Percentiles rank a stretch among this genome's conserved stretches.
Conservation (phyloP, 768 basidiomycete genomes). For the Boletus huronensis region DNA sequence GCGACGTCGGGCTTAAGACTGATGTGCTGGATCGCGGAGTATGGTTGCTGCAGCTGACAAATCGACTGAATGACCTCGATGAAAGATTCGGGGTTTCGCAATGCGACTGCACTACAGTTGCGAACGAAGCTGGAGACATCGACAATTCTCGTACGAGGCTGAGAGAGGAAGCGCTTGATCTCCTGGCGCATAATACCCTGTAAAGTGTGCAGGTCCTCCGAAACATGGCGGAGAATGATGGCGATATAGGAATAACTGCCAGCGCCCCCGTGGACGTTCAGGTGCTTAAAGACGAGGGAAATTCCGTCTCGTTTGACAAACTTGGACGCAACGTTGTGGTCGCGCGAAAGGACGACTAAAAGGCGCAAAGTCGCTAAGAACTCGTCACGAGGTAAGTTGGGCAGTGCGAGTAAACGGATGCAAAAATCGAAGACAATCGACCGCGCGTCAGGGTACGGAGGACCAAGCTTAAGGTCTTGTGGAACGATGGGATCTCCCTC, state of each 20-base stretch:
- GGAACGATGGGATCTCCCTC: slow-evolving; percentile 60
- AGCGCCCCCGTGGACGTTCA: slow-evolving; percentile 53
- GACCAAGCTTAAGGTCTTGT: slow-evolving; percentile 55
- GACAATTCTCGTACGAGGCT: slow-evolving; percentile 62
- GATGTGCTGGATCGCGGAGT: slow-evolving; percentile 52
- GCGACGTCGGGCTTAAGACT: slow-evolving; percentile 45
- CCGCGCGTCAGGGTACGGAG: slow-evolving; percentile 58
- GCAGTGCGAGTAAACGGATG: slow-evolving; percentile 61
- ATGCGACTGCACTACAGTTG: slow-evolving; percentile 70
- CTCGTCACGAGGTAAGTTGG: slow-evolving; percentile 72
- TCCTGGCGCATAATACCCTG: slow-evolving; percentile 77
- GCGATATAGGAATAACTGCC: slow-evolving; percentile 82
- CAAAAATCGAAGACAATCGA: slow-evolving; percentile 72
- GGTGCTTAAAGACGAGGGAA: slow-evolving; percentile 57
- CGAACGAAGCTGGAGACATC: slow-evolving; percentile 75
- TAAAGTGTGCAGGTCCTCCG: slow-evolving; percentile 71
- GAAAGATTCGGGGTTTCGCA: slow-evolving; percentile 78
- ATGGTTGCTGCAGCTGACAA: slow-evolving; percentile 71
- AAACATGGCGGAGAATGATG: slow-evolving; percentile 86
- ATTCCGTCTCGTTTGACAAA: slow-evolving; percentile 71
- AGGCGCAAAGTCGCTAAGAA: slow-evolving; percentile 78
- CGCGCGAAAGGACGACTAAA: slow-evolving; percentile 79
- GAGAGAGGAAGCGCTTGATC: slow-evolving; percentile 75
- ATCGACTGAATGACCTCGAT: slow-evolving; percentile 66
- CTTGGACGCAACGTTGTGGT: slow-evolving; percentile 57